Percentiles rank a stretch among this genome's conserved stretches.
Conservation (phyloP, 2,329 filamentous ascomycete species). For the Dactylellina leptospora region DNA sequence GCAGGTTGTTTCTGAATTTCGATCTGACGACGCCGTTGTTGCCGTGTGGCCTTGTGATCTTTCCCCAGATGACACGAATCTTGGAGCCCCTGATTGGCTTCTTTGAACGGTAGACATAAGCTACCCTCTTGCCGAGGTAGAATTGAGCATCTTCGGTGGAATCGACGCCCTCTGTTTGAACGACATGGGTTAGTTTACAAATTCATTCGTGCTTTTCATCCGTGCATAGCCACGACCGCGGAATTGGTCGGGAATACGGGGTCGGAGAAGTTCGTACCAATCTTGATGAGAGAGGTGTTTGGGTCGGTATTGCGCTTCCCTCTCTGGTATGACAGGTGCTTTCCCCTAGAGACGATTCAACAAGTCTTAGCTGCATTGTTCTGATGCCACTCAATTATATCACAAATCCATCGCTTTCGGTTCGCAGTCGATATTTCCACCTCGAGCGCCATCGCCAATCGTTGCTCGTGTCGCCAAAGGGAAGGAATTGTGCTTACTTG, state of each 20-base stretch:
- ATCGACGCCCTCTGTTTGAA: slow-evolving; percentile 80
- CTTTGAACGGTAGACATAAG: slow-evolving; percentile 96
- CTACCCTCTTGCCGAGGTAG: slow-evolving; percentile 99
- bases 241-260: background rate
- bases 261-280: slow-evolving; percentile 61
- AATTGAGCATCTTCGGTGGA: slow-evolving; percentile 90
- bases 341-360: slow-evolving; percentile 72
- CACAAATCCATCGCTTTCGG: background rate
- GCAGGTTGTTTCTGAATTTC: slow-evolving; percentile 96
- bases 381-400: slow-evolving; percentile 54
- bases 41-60: slow-evolving; percentile 94
- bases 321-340: slow-evolving; percentile 97
- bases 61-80: slow-evolving; percentile 98
- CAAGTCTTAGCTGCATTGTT: slow-evolving; percentile 44
- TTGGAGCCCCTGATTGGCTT: slow-evolving; percentile 96
- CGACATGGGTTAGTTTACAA: too few relatives aligned
- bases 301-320: slow-evolving; percentile 91
- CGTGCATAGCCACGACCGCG: too few relatives aligned
- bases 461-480: slow-evolving; percentile 26
- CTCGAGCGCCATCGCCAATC: slow-evolving; percentile 33
- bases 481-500: slow-evolving; percentile 72
- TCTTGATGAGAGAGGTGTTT: slow-evolving; percentile 93
- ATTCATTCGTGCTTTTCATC: too few relatives aligned
- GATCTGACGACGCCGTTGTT: slow-evolving; percentile 98
- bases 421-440: slow-evolving; percentile 14